Conservation (phyloP, 2,329 filamentous ascomycete genomes). For the Diplodia scrobiculata region DNA sequence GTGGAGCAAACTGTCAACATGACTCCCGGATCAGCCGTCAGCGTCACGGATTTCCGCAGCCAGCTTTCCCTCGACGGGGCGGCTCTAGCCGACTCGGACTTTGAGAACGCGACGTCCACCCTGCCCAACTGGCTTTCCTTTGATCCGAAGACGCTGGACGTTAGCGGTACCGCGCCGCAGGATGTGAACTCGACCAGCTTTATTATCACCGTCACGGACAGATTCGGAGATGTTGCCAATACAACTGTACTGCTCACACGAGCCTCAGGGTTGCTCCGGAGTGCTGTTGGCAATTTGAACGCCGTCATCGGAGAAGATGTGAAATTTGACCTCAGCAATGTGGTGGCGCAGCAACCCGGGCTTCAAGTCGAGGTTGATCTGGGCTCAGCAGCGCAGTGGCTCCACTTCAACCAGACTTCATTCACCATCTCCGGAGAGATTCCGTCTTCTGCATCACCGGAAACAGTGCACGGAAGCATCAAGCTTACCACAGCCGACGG, state of each 20-base stretch:
- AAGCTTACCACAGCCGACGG: conserved; percentile 43
- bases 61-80: conserved; percentile 44
- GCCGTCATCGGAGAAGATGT: conserved; percentile 50
- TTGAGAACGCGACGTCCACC: conserved; percentile 57
- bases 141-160: conserved; percentile 60
- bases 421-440: conserved; percentile 54
- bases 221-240: conserved; percentile 61
- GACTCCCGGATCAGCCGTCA: conserved; percentile 39
- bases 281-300: conserved; percentile 50
- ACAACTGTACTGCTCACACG: conserved; percentile 56
- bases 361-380: conserved; percentile 48
- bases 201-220: conserved; percentile 61
- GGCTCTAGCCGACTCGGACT: conserved; percentile 52
- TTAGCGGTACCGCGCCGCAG: conserved; percentile 67
- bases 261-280: conserved; percentile 47
- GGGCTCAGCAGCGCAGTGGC: conserved; percentile 50
- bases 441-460: conserved; percentile 46
- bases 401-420: conserved; percentile 52
- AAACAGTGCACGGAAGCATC: conserved; percentile 48
- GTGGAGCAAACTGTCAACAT: conserved; percentile 42
- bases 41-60: conserved; percentile 38
- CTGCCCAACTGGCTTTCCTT: conserved; percentile 71
- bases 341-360: conserved; percentile 33
- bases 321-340: conserved; percentile 46
- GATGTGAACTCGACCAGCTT: conserved; percentile 63